A percentile compares a stretch with the other conserved stretches of the same genome.
phyloP scores from a whole-genome alignment of 805 yeast genomes.

The Candida xiaguanensis region DNA sequence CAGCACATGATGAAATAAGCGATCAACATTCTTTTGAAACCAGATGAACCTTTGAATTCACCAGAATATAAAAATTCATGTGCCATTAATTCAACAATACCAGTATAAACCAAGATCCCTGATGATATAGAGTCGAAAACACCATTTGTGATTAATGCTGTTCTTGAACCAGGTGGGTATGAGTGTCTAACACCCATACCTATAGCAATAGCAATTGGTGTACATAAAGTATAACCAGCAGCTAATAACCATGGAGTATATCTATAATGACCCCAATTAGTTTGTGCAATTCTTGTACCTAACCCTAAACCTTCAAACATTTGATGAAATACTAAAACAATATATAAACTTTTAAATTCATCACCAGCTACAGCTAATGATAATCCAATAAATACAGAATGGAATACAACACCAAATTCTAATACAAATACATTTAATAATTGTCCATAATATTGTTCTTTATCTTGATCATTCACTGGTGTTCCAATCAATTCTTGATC shows the following conservation, averaged over 20 bases:
- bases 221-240: conserved; percentile 49
- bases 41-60: conserved; percentile 59
- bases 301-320: conserved; percentile 84
- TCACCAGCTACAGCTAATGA: conserved; percentile 75
- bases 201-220: conserved; percentile 74
- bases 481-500: conserved; percentile 42
- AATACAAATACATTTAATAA: conserved; percentile 46
- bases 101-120: conserved; percentile 75
- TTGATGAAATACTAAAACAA: conserved; percentile 73
- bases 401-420: conserved; percentile 80
- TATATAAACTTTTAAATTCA: conserved; percentile 66
- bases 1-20: conserved; percentile 54
- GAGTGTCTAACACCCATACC: conserved; percentile 72
- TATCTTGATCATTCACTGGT: conserved; percentile 28
- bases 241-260: conserved; percentile 59
- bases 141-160: conserved; percentile 64
- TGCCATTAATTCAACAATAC: conserved; percentile 76
- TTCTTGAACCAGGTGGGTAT: conserved; percentile 56
- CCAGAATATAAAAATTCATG: conserved; percentile 64
- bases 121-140: conserved; percentile 72
- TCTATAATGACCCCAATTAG: conserved; percentile 35
- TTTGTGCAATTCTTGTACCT: conserved; percentile 59
- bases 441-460: conserved; percentile 54
- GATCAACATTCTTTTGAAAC: conserved; percentile 46
- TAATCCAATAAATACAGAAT: conserved; percentile 78